Conservation (phyloP, 1,139 yeast species). For the Nakaseomyces bracarensis region DNA sequence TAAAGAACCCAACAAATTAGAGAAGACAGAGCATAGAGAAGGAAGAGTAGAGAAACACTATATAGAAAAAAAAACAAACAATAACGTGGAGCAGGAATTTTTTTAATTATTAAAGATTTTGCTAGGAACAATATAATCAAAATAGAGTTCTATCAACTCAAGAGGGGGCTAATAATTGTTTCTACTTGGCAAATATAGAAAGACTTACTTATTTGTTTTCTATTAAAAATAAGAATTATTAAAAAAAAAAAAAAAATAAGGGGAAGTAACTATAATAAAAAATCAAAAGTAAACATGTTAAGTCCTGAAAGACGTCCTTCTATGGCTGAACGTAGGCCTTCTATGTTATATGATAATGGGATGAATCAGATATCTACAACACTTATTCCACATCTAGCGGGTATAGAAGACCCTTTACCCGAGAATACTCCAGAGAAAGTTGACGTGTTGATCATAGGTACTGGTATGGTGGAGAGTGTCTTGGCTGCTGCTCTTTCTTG, state of each 20-base stretch:
- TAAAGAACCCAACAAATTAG: too few relatives aligned
- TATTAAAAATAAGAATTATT: background rate
- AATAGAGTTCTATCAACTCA: too few relatives aligned
- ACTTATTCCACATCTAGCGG: constrained; percentile 72
- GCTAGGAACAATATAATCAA: too few relatives aligned
- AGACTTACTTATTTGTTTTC: too few relatives aligned
- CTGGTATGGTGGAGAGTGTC: constrained; percentile 82
- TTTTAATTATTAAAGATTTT: too few relatives aligned
- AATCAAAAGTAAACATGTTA: constrained; percentile 15
- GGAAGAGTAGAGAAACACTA: too few relatives aligned
- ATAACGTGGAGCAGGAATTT: too few relatives aligned
- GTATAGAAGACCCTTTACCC: constrained; percentile 58
- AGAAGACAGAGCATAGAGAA: too few relatives aligned
- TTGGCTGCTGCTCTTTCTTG: constrained; percentile 92
- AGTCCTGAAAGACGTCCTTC: constrained; percentile 46
- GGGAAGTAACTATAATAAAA: background rate
- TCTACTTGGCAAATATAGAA: too few relatives aligned
- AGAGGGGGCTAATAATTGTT: too few relatives aligned
- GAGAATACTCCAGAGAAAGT: constrained; percentile 50
- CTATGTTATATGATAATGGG: constrained; percentile 28
- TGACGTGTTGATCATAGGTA: constrained; percentile 86
- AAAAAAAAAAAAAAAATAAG: background rate
- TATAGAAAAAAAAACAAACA: too few relatives aligned
- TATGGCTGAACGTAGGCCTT: constrained; percentile 57
- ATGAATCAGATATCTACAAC: constrained; percentile 41